These are phyloP conservation scores for Blastocystis sp. DNA, from an alignment of 352 stramenopile genomes.

Conservation along the genomic window DNA sequence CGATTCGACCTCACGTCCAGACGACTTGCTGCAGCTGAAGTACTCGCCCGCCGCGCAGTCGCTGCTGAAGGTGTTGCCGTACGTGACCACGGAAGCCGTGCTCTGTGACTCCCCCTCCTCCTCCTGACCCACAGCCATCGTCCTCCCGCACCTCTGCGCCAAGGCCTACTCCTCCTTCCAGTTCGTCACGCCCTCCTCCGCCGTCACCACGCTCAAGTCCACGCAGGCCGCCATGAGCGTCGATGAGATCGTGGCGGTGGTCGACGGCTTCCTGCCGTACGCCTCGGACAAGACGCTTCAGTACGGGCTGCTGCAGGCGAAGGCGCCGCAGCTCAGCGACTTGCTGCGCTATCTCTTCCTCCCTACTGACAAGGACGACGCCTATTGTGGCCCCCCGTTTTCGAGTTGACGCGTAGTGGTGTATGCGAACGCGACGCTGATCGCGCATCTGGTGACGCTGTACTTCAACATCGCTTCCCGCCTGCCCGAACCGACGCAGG, in stretches of 20 bases:
- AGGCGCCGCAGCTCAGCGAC: not conserved
- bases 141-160: constrained; percentile 36
- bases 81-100: constrained; percentile 57
- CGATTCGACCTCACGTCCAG: not conserved
- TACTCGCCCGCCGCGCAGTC: constrained; percentile 9
- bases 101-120: not conserved
- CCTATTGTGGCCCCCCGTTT: not conserved
- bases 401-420: constrained; percentile 5
- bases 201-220: constrained; percentile 41
- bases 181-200: constrained; percentile 26
- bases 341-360: constrained; percentile 52
- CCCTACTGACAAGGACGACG: constrained; percentile 4
- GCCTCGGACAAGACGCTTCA: constrained; percentile 24
- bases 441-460: constrained; percentile 7
- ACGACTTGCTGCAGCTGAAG: not conserved
- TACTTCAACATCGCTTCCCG: constrained; percentile 44
- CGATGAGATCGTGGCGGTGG: constrained; percentile 36
- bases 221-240: constrained; percentile 54
- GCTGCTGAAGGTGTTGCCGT: constrained; percentile 27
- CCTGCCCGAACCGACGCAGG: not conserved
- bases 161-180: constrained; percentile 50
- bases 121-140: constrained; percentile 15
- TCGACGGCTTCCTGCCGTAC: constrained; percentile 4
- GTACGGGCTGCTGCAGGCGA: constrained; percentile 33
- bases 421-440: constrained; percentile 38